Evolutionary conservation across 495 filamentous ascomycete genomes (phyloP), one percentile per base, ranked within the genome.

Genomic region (Oidiodendron maius): DNA sequence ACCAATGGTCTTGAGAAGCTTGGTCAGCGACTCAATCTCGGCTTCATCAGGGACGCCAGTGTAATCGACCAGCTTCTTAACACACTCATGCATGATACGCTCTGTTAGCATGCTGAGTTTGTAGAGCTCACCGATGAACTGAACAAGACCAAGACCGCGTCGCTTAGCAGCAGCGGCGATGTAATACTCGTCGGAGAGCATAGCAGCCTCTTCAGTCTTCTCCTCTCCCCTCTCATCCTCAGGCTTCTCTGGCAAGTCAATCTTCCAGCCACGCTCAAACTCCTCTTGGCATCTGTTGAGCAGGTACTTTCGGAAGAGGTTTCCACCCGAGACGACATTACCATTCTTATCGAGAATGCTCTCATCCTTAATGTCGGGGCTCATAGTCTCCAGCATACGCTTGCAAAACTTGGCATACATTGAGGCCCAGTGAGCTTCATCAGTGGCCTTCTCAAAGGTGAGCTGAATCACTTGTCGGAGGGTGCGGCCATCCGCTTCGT

Each of bases 371-470:
- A 99, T 95, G 18, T 96, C 91, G 5, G 84, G 65, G 69, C 89
- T 95, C 91, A 97, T 97, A 38, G 78, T 87, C 63, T 91, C 84
- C 40, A 97, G 73, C 93, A 99, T 99, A 44, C 84, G 80, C 75
- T 93, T 89, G 75, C 89, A 95, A 80, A 99, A 99, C 67, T 89
- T 94, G 60, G 93, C 94, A 62, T 97, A 97, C 89, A 97, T 98
- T 15, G 87, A 87, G 25, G 93, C 91, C 94, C 94, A 99, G 68
- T 96, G 91, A 53, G 91, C 89, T 65, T 99, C 93, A 65, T 99
- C 93, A 22, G 89, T 95, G 56, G 93, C 93, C 72, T 99, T 99
- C 72, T 97, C 93, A 60, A 99, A 99, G 3, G 90, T 95, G 46
- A 99, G 85, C 62, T 96, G 90, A 59, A 99, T 99, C 62, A 97